phyloP scores from a whole-genome alignment of 2,329 filamentous ascomycete genomes.

The Aspergillus sp. region DNA sequence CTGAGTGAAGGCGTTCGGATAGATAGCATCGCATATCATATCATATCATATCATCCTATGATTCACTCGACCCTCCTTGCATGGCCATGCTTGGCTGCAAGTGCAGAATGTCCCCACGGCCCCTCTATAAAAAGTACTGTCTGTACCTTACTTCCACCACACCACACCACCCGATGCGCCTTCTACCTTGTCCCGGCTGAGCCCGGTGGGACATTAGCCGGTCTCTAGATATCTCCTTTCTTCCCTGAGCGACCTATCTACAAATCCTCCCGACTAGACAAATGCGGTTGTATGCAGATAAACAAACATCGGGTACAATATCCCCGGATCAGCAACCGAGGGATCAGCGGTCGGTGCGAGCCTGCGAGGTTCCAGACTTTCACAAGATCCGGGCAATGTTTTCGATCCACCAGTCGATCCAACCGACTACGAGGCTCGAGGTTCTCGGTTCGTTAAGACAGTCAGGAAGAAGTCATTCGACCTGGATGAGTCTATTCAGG shows the following conservation, averaged over 20 bases:
- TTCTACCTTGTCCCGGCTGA: too few species aligned
- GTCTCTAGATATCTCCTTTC: not conserved
- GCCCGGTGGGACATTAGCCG: too few species aligned
- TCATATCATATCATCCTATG: too few species aligned
- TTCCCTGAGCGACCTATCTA: not conserved
- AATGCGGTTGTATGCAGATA: not conserved
- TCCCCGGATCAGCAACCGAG: conserved; percentile 12
- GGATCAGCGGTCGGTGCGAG: conserved; percentile 8
- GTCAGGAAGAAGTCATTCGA: too few species aligned
- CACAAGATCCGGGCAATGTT: not conserved
- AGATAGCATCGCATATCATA: too few species aligned
- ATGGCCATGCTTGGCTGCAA: too few species aligned
- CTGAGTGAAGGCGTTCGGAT: not conserved
- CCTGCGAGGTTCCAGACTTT: conserved; percentile 10
- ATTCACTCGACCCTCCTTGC: too few species aligned
- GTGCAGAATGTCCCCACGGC: too few species aligned
- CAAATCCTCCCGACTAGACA: not conserved
- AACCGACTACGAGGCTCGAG: not conserved
- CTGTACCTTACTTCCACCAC: too few species aligned
- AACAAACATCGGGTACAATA: not conserved
- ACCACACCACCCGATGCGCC: too few species aligned
- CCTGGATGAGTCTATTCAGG: too few species aligned
- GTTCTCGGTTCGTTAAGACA: not conserved
- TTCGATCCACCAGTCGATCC: not conserved
- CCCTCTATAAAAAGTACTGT: too few species aligned